Evolutionary conservation across 768 basidiomycete species (phyloP), one percentile per base, ranked within the genome.

Genomic region (Leccinum fibrillosum): DNA sequence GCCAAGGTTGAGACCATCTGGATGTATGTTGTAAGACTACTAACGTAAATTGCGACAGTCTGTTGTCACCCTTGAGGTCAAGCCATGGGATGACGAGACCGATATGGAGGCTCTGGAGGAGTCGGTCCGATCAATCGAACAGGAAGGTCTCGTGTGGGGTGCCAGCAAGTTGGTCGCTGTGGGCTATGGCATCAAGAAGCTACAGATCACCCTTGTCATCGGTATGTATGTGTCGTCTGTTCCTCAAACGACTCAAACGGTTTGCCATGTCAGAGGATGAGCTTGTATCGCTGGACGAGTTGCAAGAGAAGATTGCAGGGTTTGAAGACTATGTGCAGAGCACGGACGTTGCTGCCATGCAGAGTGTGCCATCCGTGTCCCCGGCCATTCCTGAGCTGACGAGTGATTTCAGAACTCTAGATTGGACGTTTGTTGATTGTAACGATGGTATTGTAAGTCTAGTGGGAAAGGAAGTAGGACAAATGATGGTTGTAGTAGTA

Each of bases 21-120:
- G 39, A 42, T 58, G 53, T 49, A 26, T 56, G 19, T 49, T 49
- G 23, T 48, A 59, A 56, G 56, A 48, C 47, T 48, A 25, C 64
- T 62, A n/a, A 58, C 60, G 58, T 56, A 11, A 50, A 57, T 35
- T 15, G n/a, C n/a, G 15, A 58, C 74, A 98, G 94, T 98, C 97
- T 64, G 86, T 99, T 61, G 97, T 99, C 52, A 99, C 96, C 49
- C 78, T 98, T 66, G 96, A 98, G 65, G 94, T 99, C 62, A 99
- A 99, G 78, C 95, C 96, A 42, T 97, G 94, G 96, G 96, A 98
- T 73, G 96, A 98, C 71, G 94, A 97, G 80, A 99, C 97, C 52
- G 93, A 98, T 76, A 95, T 99, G 95, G 82, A 70, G 47, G 90
- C 79, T 52, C 80, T 98, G 66, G 96, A 98, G 76, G 74, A 79